phyloP scores from a whole-genome alignment of 2,329 filamentous ascomycete species.

The Scorias spongiosa region DNA sequence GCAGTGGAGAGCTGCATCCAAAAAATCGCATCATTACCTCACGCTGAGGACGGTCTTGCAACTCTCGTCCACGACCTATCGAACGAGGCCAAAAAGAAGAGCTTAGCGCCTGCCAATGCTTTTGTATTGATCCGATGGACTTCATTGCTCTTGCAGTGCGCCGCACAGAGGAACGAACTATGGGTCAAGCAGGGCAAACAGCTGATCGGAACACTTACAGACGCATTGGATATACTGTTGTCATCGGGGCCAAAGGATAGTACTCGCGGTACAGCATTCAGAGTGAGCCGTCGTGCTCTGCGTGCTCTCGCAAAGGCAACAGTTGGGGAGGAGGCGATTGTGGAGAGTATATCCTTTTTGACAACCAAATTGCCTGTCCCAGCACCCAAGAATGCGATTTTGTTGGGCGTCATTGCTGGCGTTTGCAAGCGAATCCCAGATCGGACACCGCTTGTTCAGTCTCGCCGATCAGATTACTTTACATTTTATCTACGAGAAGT shows the following conservation, averaged over 20 bases:
- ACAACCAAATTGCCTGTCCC: conserved; percentile 51
- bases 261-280: conserved; percentile 57
- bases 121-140: conserved; percentile 90
- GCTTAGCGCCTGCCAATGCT: conserved; percentile 63
- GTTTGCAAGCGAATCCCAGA: conserved; percentile 60
- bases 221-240: conserved; percentile 63
- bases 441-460: conserved; percentile 46
- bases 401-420: conserved; percentile 76
- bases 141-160: conserved; percentile 58
- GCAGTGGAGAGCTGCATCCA: conserved; percentile 70
- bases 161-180: conserved; percentile 41
- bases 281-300: conserved; percentile 65
- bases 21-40: conserved; percentile 45
- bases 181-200: conserved; percentile 53
- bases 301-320: conserved; percentile 53
- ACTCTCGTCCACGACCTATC: conserved; percentile 53
- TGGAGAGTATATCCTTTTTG: conserved; percentile 48
- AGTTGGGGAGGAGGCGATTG: conserved; percentile 45
- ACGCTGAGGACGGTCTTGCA: conserved; percentile 42
- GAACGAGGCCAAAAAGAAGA: conserved; percentile 58
- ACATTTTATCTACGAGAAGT: conserved; percentile 77
- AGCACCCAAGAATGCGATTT: conserved; percentile 53
- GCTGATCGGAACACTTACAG: conserved; percentile 53
- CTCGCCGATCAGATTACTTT: conserved; percentile 57
- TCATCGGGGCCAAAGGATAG: conserved; percentile 47